A percentile compares a stretch with the other conserved stretches of the same genome.
Evolutionary conservation across 345 rosid genomes (phyloP).

Genomic region (Syzygium oleosum): DNA sequence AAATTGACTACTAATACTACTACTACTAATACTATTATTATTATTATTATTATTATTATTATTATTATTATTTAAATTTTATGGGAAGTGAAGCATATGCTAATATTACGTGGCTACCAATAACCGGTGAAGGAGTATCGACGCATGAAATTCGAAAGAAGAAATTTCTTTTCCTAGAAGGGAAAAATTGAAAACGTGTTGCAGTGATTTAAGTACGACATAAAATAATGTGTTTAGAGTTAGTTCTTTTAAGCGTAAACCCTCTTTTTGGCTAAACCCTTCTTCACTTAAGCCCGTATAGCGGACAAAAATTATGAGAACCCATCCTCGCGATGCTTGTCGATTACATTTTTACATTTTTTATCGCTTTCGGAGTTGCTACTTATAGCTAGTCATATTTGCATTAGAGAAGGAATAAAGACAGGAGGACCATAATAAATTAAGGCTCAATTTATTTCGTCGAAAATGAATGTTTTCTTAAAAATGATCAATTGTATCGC

Average conservation of each 20-base stretch:
- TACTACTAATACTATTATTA: background rate
- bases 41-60: background rate
- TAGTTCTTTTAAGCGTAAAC: background rate
- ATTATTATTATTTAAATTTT: rapidly evolving
- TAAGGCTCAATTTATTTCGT: too few species aligned
- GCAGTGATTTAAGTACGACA: background rate
- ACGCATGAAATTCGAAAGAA: background rate
- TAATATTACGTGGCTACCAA: background rate
- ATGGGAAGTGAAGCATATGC: background rate
- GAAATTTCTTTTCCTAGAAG: background rate
- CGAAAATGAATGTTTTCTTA: too few species aligned
- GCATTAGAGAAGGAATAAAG: background rate
- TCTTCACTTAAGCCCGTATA: background rate
- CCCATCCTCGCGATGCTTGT: background rate
- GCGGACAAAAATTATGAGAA: too few species aligned
- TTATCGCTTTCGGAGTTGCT: too few species aligned
- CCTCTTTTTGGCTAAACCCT: background rate
- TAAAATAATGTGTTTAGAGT: background rate
- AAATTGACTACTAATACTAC: too few species aligned
- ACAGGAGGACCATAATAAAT: background rate
- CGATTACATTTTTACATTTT: too few species aligned
- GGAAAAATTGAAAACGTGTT: background rate
- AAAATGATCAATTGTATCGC: too few species aligned
- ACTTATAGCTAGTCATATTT: background rate
- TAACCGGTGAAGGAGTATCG: background rate